A percentile compares a stretch with the other conserved stretches of the same genome.
Evolutionary conservation across 2,329 filamentous ascomycete genomes (phyloP).

Genomic region (Pezicula rhizophila): DNA sequence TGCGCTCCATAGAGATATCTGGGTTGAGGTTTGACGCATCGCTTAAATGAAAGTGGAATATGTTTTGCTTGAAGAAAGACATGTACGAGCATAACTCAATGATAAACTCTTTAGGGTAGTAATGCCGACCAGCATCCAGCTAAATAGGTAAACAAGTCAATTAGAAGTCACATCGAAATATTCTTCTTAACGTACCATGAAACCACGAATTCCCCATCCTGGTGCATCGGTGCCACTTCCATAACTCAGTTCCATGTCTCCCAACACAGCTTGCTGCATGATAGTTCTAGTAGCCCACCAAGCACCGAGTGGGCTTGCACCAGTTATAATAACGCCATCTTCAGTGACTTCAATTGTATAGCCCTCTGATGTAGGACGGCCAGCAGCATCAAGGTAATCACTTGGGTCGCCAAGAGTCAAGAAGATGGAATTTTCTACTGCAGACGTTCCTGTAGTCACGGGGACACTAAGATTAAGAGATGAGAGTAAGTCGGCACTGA

Average conservation of each 20-base stretch:
- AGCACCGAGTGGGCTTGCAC: slow-evolving; percentile 47
- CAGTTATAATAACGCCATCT: slow-evolving; percentile 39
- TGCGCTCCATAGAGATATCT: slow-evolving; percentile 36
- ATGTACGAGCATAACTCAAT: slow-evolving; percentile 53
- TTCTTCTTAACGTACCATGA: slow-evolving; percentile 27
- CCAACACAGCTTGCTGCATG: slow-evolving; percentile 42
- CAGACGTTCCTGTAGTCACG: slow-evolving; percentile 19
- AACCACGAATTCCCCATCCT: slow-evolving; percentile 43
- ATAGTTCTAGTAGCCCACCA: slow-evolving; percentile 54
- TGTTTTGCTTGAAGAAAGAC: slow-evolving; percentile 56
- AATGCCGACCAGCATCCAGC: slow-evolving; percentile 50
- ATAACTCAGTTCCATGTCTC: slow-evolving; percentile 29
- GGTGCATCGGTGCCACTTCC: slow-evolving; percentile 43
- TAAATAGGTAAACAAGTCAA: slow-evolving; percentile 12
- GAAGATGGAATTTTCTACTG: slow-evolving; percentile 30
- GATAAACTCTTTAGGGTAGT: slow-evolving; percentile 47
- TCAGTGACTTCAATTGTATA: slow-evolving; percentile 38
- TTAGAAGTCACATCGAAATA: background rate
- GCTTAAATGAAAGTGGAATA: slow-evolving; percentile 51
- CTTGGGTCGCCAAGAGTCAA: slow-evolving; percentile 38
- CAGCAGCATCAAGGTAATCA: slow-evolving; percentile 38
- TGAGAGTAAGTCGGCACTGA: slow-evolving; percentile 31
- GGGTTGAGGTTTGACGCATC: slow-evolving; percentile 49
- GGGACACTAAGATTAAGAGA: slow-evolving; percentile 26
- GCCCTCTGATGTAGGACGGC: slow-evolving; percentile 41